Base-by-base conservation (phyloP, 2,329 filamentous ascomycete genomes). In the Corynespora cassiicola region DNA sequence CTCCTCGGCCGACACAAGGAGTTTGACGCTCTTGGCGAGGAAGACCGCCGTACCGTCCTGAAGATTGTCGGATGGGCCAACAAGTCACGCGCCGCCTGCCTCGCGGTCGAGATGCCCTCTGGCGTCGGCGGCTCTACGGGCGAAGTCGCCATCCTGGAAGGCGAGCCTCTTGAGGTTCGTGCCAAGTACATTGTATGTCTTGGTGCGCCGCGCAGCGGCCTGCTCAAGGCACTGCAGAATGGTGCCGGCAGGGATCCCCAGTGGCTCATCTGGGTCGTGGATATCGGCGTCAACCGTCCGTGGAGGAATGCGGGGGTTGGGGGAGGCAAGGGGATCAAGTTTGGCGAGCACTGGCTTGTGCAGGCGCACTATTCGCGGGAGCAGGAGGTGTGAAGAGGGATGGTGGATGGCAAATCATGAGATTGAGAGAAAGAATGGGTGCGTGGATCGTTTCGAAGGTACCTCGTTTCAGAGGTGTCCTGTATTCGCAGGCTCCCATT, bases 61-160 rank as follows among this genome's bases (percentile, higher is more conserved):
- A 87, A 95, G 61, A 81, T 96, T 60, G 94, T 96, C 58, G 87
- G 90, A 47, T 97, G 91, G 90, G 87, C 90, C 3, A 97, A 96
- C 63, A 86, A 90, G 49, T 88, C 86, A 62, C 88, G 90, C 50
- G 85, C 90, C 1, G 84, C 86, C 41, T 86, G 94, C 3, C 73
- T 99, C 14, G 88, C 90, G 0, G 82, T 99, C n/a, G 92, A 96
- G 63, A 83, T 95, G 5, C 94, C 94, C 1, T 92, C 88, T 0
- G 94, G 94, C 5, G 83, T 96, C 32, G 90, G 92, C 49, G 89
- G 88, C 3, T 83, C 84, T 0, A 85, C 84, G 24, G 79, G 79
- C 14, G 76, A 81, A 49, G 66, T 77, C 21, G 75, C 76, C 3
- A 68, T 80, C 18, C 71, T 81, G 1, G 90, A 96, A 60, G 89